Evolutionary conservation across 2,329 filamentous ascomycete genomes (phyloP).

Genomic region (Mycosphaerella sp.): DNA sequence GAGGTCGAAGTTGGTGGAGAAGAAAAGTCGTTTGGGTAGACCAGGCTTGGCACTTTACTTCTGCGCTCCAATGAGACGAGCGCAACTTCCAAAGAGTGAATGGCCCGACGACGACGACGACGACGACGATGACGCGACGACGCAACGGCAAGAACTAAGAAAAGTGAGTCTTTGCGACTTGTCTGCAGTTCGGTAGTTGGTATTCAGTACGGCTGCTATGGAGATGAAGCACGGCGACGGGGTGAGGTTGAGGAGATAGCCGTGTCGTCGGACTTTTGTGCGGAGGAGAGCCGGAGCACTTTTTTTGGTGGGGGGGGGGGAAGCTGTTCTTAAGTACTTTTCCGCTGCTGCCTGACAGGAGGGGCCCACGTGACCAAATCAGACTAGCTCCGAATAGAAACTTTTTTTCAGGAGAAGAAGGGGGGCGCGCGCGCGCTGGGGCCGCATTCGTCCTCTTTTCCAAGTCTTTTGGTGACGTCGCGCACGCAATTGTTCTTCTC

Average conservation of each 20-base stretch:
- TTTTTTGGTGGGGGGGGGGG: not conserved
- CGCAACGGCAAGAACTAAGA: conserved; percentile 6
- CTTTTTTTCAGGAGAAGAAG: too few relatives aligned
- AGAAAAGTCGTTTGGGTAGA: conserved; percentile 1
- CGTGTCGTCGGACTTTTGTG: conserved; percentile 6
- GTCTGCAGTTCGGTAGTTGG: not conserved
- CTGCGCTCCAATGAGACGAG: conserved; percentile 6
- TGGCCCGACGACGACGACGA: conserved; percentile 3
- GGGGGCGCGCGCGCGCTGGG: too few relatives aligned
- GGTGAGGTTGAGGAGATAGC: conserved; percentile 1
- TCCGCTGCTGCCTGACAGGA: not conserved
- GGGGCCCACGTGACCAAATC: not conserved
- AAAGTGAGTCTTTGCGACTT: conserved; percentile 6
- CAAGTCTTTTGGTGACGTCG: not conserved
- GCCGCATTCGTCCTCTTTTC: too few relatives aligned
- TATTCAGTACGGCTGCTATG: conserved; percentile 12
- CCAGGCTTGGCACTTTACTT: conserved; percentile 9
- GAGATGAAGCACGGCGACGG: conserved; percentile 4
- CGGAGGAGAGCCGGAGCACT: not conserved
- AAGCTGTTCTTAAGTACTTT: not conserved
- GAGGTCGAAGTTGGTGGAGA: conserved; percentile 1
- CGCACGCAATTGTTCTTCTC: not conserved
- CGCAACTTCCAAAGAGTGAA: conserved; percentile 10
- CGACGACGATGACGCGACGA: conserved; percentile 5
- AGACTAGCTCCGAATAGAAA: too few relatives aligned